These are phyloP conservation scores for Capronia americana DNA, from an alignment of 2,329 filamentous ascomycete species.

Conservation along the genomic window DNA sequence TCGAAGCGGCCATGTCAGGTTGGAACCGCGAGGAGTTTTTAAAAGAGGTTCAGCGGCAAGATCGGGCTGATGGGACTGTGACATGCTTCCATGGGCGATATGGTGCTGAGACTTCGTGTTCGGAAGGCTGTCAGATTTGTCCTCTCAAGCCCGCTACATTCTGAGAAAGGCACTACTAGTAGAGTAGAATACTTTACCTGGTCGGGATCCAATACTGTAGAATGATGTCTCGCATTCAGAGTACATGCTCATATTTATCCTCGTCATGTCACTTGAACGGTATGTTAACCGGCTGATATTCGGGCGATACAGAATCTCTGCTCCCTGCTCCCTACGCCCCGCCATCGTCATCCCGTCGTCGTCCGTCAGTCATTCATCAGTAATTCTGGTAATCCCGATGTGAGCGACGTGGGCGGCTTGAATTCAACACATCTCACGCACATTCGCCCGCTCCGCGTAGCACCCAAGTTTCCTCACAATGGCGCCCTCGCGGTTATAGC, in stretches of 20 bases:
- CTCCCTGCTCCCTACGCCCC: too few species aligned
- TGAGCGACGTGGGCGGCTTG: background rate
- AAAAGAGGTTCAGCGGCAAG: slow-evolving; percentile 3
- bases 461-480: background rate
- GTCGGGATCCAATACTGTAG: background rate
- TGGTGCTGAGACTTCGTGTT: slow-evolving; percentile 7
- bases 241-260: background rate
- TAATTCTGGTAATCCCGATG: background rate
- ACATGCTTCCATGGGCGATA: background rate
- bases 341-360: background rate
- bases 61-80: background rate
- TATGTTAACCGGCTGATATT: background rate
- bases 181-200: background rate
- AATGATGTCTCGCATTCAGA: background rate
- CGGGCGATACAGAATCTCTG: too few species aligned
- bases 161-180: background rate
- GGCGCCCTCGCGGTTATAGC: background rate
- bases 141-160: slow-evolving; percentile 21
- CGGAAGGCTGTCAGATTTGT: slow-evolving; percentile 23
- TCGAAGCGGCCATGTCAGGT: slow-evolving; percentile 7
- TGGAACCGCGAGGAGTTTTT: slow-evolving; percentile 18
- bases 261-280: too few species aligned
- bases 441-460: background rate
- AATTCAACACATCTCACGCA: background rate
- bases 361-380: background rate